Evolutionary conservation across 129 eudicot species (phyloP), one percentile per base, ranked within the genome.

Genomic region (Centrapalus pauciflorus): DNA sequence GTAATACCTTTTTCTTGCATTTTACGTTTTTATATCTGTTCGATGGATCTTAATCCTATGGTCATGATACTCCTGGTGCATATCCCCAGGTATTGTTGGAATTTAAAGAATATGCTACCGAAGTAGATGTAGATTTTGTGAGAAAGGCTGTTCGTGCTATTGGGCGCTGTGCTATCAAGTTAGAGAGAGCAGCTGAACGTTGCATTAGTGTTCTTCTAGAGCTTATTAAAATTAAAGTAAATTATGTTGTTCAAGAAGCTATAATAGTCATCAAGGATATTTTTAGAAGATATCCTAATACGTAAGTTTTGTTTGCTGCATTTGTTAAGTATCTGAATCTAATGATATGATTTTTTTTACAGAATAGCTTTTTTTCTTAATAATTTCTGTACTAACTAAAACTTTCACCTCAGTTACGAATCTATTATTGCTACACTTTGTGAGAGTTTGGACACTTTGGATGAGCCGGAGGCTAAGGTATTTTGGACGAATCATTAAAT

Each of bases 381-480:
- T 7, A 76, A 69, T 0, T 64, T 23, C 5, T 54, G 12, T 40
- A 6, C 56, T 72, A 49, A 61, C 41, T 41, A 8, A 65, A 21
- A 33, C 17, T 64, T 71, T 38, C 34, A 64, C 55, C 70, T 62
- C 90, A 93, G 96, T 30, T 93, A 93, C 26, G 99, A 93, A 80
- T 93, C 99, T 66, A 93, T 93, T 68, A 93, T 93, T 69, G 99
- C 99, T 8, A 93, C 99, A 40, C 99, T 93, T 26, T 93, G 99
- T 72, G 99, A 93, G 85, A 93, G 96, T 73, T 76, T 93, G 70
- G 99, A 93, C 80, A 93, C 99, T 43, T 77, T 93, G 80, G 99
- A 93, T 79, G 99, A 93, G 75, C 96, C 99, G 41, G 99, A 93
- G 80, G 99, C 99, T 45, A 93, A 93, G 96, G 99, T 93, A 82